A percentile compares a stretch with the other conserved stretches of the same genome.
phyloP scores from a whole-genome alignment of 371 early-diverging fungal genomes.

The Mucor ambiguus region DNA sequence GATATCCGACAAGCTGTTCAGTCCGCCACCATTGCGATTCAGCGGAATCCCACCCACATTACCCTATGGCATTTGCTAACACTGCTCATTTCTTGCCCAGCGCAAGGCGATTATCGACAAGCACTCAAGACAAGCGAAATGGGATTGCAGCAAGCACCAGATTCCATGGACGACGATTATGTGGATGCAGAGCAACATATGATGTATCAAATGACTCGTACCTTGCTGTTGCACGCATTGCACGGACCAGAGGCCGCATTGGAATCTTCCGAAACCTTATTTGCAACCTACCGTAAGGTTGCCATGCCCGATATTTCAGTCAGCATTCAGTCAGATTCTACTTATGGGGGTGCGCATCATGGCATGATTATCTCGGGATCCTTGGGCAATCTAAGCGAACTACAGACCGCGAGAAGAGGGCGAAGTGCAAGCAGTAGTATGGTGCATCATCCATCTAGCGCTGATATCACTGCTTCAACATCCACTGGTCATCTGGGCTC shows the following conservation, averaged over 20 bases:
- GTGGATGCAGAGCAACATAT: slow-evolving; percentile 61
- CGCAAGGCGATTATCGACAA: slow-evolving; percentile 38
- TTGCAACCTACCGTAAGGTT: slow-evolving; percentile 63
- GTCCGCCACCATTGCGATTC: slow-evolving; percentile 64
- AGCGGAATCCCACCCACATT: slow-evolving; percentile 60
- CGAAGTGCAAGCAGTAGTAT: slow-evolving; percentile 24
- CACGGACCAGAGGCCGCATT: slow-evolving; percentile 60
- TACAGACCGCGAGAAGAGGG: slow-evolving; percentile 14
- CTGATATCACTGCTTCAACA: background rate
- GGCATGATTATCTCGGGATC: slow-evolving; percentile 36
- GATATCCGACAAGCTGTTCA: slow-evolving; percentile 73
- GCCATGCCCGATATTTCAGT: slow-evolving; percentile 32
- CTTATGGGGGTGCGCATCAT: slow-evolving; percentile 15
- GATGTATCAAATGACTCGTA: slow-evolving; percentile 61
- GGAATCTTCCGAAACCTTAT: slow-evolving; percentile 58
- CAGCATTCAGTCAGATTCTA: background rate
- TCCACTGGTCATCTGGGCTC: slow-evolving; percentile 11
- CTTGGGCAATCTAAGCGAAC: slow-evolving; percentile 34
- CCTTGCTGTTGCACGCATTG: slow-evolving; percentile 50
- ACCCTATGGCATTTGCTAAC: slow-evolving; percentile 89
- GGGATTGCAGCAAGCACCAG: slow-evolving; percentile 59
- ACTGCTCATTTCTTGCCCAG: slow-evolving; percentile 69
- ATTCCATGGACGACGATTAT: slow-evolving; percentile 7
- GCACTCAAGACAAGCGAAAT: slow-evolving; percentile 78
- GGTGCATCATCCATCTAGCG: background rate